These are phyloP conservation scores for Besnoitia besnoiti DNA, from an alignment of 169 alveolate genomes.

Conservation along the genomic window DNA sequence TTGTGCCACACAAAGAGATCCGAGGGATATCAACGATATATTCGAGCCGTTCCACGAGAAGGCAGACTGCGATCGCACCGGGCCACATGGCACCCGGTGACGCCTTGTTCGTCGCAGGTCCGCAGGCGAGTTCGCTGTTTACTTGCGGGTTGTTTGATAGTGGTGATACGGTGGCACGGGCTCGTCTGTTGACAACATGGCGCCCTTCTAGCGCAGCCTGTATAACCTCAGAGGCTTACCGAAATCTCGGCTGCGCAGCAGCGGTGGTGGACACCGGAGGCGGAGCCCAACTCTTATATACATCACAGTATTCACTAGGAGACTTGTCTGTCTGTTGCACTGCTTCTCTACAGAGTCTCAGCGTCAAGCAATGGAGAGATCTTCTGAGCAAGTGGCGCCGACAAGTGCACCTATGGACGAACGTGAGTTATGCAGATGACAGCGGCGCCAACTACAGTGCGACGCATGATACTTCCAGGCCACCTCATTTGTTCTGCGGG, in stretches of 20 bases:
- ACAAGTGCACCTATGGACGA: constrained; percentile 30
- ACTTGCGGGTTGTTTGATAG: background rate
- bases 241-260: no score
- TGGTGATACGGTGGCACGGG: no score
- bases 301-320: no score
- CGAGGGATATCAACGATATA: background rate
- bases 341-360: background rate
- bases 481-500: no score
- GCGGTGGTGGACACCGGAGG: no score
- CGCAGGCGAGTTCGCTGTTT: background rate
- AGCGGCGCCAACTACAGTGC: background rate
- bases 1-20: background rate
- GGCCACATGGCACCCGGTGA: constrained; percentile 32
- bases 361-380: constrained; percentile 40
- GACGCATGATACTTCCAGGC: no score
- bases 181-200: no score
- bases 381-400: constrained; percentile 34
- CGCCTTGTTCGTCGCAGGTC: constrained; percentile 31
- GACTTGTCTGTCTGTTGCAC: background rate
- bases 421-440: background rate
- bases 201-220: no score
- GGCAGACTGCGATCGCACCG: background rate
- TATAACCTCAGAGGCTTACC: no score
- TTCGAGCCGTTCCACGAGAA: constrained; percentile 20
- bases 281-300: no score